phyloP scores from a whole-genome alignment of 768 basidiomycete genomes.

The Phaffia australis region DNA sequence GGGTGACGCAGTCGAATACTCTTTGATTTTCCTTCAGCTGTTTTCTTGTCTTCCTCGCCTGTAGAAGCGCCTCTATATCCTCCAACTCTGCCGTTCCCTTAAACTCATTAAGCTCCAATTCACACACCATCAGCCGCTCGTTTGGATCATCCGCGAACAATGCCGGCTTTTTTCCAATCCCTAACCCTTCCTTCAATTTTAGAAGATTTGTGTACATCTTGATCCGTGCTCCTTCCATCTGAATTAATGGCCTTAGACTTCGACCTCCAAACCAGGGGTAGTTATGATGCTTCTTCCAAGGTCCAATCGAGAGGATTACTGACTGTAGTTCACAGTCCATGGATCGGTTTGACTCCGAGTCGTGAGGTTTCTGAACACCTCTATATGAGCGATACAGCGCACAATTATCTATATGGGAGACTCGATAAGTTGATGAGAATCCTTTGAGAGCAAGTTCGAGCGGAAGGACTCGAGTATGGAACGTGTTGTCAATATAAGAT shows the following conservation, averaged over 20 bases:
- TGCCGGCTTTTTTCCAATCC: not conserved
- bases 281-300: not conserved
- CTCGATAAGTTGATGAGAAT: too few species aligned
- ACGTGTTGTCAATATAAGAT: too few species aligned
- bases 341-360: not conserved
- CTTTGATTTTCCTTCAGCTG: not conserved
- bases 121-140: constrained; percentile 2
- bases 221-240: not conserved
- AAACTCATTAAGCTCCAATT: constrained; percentile 1
- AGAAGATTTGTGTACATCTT: not conserved
- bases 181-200: not conserved
- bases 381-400: too few species aligned
- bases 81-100: constrained; percentile 1
- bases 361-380: too few species aligned
- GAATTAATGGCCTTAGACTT: too few species aligned
- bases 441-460: too few species aligned
- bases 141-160: constrained; percentile 6
- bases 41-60: not conserved
- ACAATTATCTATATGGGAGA: too few species aligned
- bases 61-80: constrained; percentile 1
- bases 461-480: too few species aligned
- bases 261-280: not conserved
- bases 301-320: not conserved
- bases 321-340: not conserved
- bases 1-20: not conserved